phyloP scores from a whole-genome alignment of 2,329 filamentous ascomycete genomes.

The Helicocarpus griseus region DNA sequence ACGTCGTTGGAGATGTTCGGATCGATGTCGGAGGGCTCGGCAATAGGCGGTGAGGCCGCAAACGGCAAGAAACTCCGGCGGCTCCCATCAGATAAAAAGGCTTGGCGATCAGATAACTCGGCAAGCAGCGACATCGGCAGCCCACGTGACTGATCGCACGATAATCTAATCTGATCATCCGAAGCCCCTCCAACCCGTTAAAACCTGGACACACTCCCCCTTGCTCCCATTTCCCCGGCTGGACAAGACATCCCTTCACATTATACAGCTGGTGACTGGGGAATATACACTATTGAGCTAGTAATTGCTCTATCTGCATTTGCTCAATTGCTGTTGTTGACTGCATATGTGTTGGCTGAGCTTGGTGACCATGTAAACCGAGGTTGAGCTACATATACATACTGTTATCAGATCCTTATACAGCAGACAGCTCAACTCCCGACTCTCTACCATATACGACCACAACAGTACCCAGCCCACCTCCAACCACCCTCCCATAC shows the following conservation, averaged over 20 bases:
- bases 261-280: too few relatives aligned
- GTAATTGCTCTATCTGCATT: not conserved
- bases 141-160: conserved; percentile 14
- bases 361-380: not conserved
- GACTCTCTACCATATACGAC: too few relatives aligned
- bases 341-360: not conserved
- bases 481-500: not conserved
- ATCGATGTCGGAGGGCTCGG: not conserved
- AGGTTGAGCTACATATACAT: too few relatives aligned
- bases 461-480: not conserved
- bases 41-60: not conserved
- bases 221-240: too few relatives aligned
- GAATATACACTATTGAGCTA: too few relatives aligned
- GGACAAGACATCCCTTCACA: too few relatives aligned
- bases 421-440: not conserved
- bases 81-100: conserved; percentile 11
- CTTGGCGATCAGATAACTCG: conserved; percentile 10
- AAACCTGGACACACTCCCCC: not conserved
- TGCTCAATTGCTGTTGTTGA: too few relatives aligned
- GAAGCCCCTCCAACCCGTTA: conserved; percentile 8
- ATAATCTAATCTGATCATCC: conserved; percentile 19
- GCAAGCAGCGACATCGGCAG: conserved; percentile 4
- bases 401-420: too few relatives aligned
- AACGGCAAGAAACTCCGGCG: not conserved
- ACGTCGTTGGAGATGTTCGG: not conserved